These are phyloP conservation scores for Lepiota venenata DNA, from an alignment of 768 basidiomycete genomes.

Conservation along the genomic window DNA sequence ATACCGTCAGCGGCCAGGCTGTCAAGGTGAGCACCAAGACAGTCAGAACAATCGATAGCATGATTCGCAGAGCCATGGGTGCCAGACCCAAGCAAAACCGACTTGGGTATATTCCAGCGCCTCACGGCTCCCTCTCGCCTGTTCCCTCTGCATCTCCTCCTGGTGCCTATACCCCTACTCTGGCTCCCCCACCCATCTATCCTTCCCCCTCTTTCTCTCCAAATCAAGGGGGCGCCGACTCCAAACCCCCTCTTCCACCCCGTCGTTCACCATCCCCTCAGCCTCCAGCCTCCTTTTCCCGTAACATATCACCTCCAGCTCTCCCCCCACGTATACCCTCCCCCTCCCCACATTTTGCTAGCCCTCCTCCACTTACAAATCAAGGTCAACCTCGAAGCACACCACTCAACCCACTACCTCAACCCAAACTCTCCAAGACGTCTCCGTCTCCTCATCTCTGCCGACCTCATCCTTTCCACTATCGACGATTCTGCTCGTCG, in stretches of 20 bases:
- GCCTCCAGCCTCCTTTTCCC: not conserved
- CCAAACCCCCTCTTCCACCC: conserved; percentile 10
- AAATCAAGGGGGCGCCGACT: not conserved
- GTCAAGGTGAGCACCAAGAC: conserved; percentile 66
- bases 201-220: not conserved
- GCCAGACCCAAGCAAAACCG: conserved; percentile 32
- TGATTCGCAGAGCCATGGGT: conserved; percentile 57
- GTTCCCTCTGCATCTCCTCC: conserved; percentile 18
- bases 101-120: conserved; percentile 15
- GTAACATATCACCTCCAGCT: conserved; percentile 1
- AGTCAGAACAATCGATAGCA: conserved; percentile 52
- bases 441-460: conserved; percentile 55
- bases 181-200: conserved; percentile 15
- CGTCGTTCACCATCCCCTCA: not conserved
- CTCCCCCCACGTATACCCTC: conserved; percentile 2
- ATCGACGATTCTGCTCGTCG: conserved; percentile 56
- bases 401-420: conserved; percentile 32
- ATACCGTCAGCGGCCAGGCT: conserved; percentile 62
- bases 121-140: conserved; percentile 4
- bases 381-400: conserved; percentile 14
- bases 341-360: conserved; percentile 4
- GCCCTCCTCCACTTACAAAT: conserved; percentile 9
- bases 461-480: conserved; percentile 64
- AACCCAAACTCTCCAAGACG: conserved; percentile 37
- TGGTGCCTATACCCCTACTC: conserved; percentile 11